Evolutionary conservation across 306 rosid genomes (phyloP).

Genomic region (Adenanthera pavonina): DNA sequence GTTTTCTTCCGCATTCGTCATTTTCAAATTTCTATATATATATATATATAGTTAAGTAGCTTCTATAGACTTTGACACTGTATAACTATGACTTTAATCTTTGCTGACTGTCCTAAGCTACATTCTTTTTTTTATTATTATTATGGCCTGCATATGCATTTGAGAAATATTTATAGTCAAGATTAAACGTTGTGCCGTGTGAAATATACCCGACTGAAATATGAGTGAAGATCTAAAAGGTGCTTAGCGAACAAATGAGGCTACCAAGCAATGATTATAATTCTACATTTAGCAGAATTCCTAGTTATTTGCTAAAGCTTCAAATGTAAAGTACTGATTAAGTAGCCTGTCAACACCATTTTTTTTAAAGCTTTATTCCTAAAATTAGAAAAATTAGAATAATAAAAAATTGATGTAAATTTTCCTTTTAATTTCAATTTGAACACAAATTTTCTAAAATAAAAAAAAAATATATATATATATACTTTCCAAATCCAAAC

Average conservation of each 20-base stretch:
- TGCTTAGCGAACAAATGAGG: not conserved
- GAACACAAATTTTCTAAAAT: no score
- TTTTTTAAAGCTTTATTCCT: no score
- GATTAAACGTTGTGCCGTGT: not conserved
- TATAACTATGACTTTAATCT: not conserved
- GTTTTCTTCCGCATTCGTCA: not conserved
- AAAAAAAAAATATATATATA: no score
- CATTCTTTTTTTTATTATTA: not conserved
- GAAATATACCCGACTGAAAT: not conserved
- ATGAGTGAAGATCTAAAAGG: not conserved
- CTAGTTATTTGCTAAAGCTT: not conserved
- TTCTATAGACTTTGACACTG: not conserved
- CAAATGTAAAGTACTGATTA: not conserved
- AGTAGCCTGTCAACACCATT: not conserved
- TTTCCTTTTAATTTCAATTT: no score
- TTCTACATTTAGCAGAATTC: not conserved
- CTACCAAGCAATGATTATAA: not conserved
- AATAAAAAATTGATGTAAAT: no score
- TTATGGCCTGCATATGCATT: not conserved
- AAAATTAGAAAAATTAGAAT: no score
- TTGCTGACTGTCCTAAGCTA: not conserved
- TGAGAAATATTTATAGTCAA: not conserved
- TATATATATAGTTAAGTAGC: not conserved
- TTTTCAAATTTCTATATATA: not conserved
- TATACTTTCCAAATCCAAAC: no score